Conservation (phyloP, 2,329 filamentous ascomycete species). For the Graphiopsis chlorocephala region DNA sequence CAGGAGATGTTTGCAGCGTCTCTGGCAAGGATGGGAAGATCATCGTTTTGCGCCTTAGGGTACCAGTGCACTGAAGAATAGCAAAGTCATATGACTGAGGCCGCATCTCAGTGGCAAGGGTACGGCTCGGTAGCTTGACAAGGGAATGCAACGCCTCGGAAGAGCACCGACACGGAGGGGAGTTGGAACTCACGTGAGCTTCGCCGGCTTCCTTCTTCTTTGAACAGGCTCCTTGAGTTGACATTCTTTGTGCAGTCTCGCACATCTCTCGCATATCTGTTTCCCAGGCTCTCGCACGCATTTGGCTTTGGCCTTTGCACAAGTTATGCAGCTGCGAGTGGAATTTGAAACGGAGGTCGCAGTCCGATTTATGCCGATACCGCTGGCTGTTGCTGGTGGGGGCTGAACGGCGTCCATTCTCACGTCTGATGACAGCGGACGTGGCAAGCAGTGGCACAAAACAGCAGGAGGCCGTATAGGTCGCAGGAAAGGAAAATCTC, state of each 20-base stretch:
- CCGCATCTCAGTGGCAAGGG: neutral
- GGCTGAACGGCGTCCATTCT: slow-evolving; percentile 1
- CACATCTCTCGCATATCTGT: slow-evolving; percentile 30
- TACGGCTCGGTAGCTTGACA: neutral
- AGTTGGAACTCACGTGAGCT: slow-evolving; percentile 29
- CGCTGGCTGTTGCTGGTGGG: neutral
- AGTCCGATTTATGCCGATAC: neutral
- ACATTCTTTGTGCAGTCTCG: slow-evolving; percentile 33
- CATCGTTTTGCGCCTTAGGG: neutral
- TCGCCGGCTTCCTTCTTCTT: slow-evolving; percentile 27
- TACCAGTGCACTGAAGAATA: neutral
- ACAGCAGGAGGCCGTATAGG: neutral
- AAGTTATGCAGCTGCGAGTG: slow-evolving; percentile 26
- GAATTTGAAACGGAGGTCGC: neutral
- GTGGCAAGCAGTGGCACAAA: neutral
- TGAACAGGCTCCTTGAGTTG: slow-evolving; percentile 27
- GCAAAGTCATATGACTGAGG: neutral
- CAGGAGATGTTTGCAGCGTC: neutral
- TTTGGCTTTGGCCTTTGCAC: slow-evolving; percentile 35
- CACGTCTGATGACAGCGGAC: neutral
- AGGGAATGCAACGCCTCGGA: neutral
- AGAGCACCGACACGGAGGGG: neutral
- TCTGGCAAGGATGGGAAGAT: neutral
- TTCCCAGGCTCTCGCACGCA: slow-evolving; percentile 28
- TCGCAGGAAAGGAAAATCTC: neutral